Base-by-base conservation (phyloP, 805 yeast species). In the Nakazawaea peltata region DNA sequence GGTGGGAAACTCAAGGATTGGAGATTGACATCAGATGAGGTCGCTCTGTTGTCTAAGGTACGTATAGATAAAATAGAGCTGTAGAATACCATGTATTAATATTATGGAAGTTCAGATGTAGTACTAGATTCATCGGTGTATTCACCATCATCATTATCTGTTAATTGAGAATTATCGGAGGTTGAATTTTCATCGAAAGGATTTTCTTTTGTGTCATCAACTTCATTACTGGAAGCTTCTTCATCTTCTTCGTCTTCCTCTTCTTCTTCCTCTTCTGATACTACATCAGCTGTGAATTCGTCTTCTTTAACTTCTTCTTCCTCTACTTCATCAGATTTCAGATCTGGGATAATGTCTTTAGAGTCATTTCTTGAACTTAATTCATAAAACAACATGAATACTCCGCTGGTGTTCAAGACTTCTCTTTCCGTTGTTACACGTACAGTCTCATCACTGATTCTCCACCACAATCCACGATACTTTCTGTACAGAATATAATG, bases 311-410 rank as follows among this genome's bases (percentile, higher is more conserved):
- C 13, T 12, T 7, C 14, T 4, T 29, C 31, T 50, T 45, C 62
- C 23, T 41, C 49, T 29, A 52, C 63, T 13, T 46, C 50, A 23
- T 30, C 49, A 9, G 63, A 54, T 5, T 86, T 54, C 3, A 51
- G 63, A 3, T 61, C 65, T 0, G 79, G 54, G 78, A 81, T 12
- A 67, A 57, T 9, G 67, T 47, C 1, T 77, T 82, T 19, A 74
- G 72, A 43, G 66, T 61, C 3, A 61, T 60, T 4, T 66, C 73
- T 40, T 6, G 42, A 37, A 15, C 56, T 49, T 21, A 56, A 56
- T 52, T 88, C 97, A 53, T 90, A 90, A 50, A 90, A 90, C 46
- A 90, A 56, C 95, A 90, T 85, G 46, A 87, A 90, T 0, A 90
- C 87, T 19, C 96, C 96, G 37, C 84, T 92, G 3, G 87, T 75